Evolutionary conservation across 331 rosid genomes (phyloP), one percentile per base, ranked within the genome.

Genomic region (Cydonia oblonga): DNA sequence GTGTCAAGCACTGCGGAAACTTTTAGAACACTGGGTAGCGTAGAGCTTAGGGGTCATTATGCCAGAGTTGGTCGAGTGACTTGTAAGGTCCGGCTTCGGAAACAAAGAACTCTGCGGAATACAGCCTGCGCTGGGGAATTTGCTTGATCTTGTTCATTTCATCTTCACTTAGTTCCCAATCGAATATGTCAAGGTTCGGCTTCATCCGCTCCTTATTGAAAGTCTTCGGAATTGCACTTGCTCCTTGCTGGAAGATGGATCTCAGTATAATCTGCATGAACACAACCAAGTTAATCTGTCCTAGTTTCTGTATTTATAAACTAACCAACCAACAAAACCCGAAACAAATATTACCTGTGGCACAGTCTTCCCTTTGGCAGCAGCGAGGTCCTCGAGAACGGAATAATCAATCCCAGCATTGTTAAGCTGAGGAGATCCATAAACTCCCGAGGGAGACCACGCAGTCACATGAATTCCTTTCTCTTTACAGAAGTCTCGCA

Each of bases 401-500:
- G 32, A 5, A 30, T 30, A 69, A 25, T 69, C 63, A 11, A 30
- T 20, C 29, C 3, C 25, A 5, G 73, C 19, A 19, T 69, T 30
- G 19, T 28, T 14, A 49, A 8, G 5, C 74, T 62, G 23, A 23
- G 8, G 9, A 13, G 64, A 3, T 20, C 52, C 64, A 54, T 53
- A 20, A 16, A 53, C 2, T 24, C 32, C 74, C 64, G 32, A 20
- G n/a, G 74, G 51, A 29, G 74, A 54, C 28, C 30, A 53, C 12
- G 5, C 51, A 4, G 46, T 53, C 9, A 53, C 74, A 32, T 52
- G 82, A 28, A 83, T 76, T 53, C 83, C 84, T 63, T 80, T 78
- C 33, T 66, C 66, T 24, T 62, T 70, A 76, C 90, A 78, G 52
- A 78, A 78, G 24, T 77, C 82, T 77, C 82, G 78, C 7, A 84